A percentile compares a stretch with the other conserved stretches of the same genome.
These are phyloP conservation scores for Plasmodium blacklocki DNA, from an alignment of 169 alveolate genomes.

Conservation along the genomic window DNA sequence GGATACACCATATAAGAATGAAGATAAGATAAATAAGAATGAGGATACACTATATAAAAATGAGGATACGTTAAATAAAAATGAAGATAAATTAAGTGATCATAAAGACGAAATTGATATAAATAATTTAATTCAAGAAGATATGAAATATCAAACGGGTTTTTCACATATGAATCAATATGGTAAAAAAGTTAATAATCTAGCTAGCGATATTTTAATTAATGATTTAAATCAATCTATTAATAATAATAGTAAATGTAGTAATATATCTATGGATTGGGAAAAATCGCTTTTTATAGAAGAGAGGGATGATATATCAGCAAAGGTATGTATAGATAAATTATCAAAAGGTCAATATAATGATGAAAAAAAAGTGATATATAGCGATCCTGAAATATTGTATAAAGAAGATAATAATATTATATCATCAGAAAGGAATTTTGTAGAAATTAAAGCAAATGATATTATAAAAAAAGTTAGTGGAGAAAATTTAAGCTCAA, in stretches of 20 bases:
- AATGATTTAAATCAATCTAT: constrained; percentile 15
- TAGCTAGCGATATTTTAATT: constrained; percentile 40
- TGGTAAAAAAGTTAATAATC: constrained; percentile 12
- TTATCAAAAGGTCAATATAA: neutral
- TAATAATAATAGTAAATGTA: neutral
- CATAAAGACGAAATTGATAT: constrained; percentile 27
- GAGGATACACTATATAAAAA: no score
- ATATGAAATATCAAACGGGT: neutral
- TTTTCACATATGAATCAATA: neutral
- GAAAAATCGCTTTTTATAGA: constrained; percentile 30
- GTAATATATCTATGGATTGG: neutral
- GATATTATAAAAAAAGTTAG: constrained; percentile 14
- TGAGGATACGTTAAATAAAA: no score
- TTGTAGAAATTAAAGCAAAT: constrained; percentile 18
- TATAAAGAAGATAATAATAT: neutral
- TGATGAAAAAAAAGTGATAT: neutral
- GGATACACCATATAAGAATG: no score
- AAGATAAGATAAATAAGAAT: no score
- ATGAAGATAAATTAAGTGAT: no score
- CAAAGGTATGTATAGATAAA: constrained; percentile 36
- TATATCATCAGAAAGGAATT: neutral
- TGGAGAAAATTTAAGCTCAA: constrained; percentile 55
- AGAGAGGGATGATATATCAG: constrained; percentile 43
- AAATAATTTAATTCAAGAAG: constrained; percentile 41
- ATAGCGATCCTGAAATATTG: neutral